Percentiles rank a stretch among this genome's conserved stretches.
Evolutionary conservation across 768 basidiomycete genomes (phyloP).

Genomic region (Saitozyma podzolica): DNA sequence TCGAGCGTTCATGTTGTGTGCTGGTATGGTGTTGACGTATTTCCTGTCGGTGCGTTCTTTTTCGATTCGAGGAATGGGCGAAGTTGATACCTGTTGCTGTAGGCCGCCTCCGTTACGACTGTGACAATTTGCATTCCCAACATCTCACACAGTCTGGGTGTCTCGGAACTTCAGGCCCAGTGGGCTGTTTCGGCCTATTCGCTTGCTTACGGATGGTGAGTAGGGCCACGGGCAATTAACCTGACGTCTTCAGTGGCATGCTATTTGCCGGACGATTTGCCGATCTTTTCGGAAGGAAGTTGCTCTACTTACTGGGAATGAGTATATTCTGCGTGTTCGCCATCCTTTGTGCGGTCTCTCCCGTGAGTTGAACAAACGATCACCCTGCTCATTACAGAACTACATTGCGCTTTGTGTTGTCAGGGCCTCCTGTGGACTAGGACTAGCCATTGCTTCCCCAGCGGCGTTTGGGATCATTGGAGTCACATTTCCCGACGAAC

Average conservation of each 20-base stretch:
- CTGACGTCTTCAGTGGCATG: constrained; percentile 18
- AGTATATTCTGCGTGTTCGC: constrained; percentile 61
- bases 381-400: no score
- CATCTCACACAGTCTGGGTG: no score
- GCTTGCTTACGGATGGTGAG: constrained; percentile 26
- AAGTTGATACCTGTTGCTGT: no score
- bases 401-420: constrained; percentile 23
- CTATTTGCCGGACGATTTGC: constrained; percentile 32
- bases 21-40: no score
- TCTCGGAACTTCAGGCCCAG: no score
- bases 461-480: constrained; percentile 32
- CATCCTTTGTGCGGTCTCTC: no score
- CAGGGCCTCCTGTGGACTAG: constrained; percentile 30
- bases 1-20: no score
- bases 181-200: constrained; percentile 24
- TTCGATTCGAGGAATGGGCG: no score
- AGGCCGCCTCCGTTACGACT: no score
- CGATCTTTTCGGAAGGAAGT: constrained; percentile 65
- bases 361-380: no score
- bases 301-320: constrained; percentile 65
- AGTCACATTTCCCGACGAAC: constrained; percentile 18
- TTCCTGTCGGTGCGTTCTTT: no score
- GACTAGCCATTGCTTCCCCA: constrained; percentile 21
- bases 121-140: no score
- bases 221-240: background rate